Evolutionary conservation across 129 eudicot genomes (phyloP).

Genomic region (Artemisia argyi): DNA sequence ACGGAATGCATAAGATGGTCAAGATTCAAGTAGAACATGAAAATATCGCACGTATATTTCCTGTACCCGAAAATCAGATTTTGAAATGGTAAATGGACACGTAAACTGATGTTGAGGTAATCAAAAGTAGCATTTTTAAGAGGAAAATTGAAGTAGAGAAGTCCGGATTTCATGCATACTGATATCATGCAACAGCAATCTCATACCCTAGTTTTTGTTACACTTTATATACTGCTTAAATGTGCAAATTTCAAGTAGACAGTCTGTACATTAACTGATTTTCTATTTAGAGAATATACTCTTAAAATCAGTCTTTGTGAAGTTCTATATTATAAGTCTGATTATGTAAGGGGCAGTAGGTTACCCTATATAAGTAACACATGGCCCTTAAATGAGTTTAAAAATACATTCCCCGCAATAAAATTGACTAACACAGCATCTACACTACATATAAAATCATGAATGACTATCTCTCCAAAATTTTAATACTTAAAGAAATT

Average conservation of each 20-base stretch:
- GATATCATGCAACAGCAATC: not conserved
- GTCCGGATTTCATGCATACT: not conserved
- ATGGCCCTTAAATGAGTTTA: not conserved
- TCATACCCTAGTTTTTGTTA: not conserved
- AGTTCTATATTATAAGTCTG: not conserved
- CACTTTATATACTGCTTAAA: not conserved
- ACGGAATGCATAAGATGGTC: conserved; percentile 10
- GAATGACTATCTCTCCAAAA: no score
- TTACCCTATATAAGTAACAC: not conserved
- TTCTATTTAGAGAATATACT: not conserved
- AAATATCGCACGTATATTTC: conserved; percentile 7
- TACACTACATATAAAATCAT: no score
- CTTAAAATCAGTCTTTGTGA: not conserved
- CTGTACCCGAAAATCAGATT: not conserved
- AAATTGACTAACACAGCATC: no score
- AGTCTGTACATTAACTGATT: not conserved
- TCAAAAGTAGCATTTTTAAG: not conserved
- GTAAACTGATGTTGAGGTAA: not conserved
- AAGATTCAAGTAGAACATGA: not conserved
- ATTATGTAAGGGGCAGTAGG: not conserved
- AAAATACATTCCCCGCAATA: not conserved
- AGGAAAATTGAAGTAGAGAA: not conserved
- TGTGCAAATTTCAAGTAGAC: not conserved
- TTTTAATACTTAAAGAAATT: no score
- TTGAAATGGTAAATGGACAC: not conserved